A percentile compares a stretch with the other conserved stretches of the same genome.
Evolutionary conservation across 164 flowering plant species (phyloP).

Genomic region (Annona cherimola): DNA sequence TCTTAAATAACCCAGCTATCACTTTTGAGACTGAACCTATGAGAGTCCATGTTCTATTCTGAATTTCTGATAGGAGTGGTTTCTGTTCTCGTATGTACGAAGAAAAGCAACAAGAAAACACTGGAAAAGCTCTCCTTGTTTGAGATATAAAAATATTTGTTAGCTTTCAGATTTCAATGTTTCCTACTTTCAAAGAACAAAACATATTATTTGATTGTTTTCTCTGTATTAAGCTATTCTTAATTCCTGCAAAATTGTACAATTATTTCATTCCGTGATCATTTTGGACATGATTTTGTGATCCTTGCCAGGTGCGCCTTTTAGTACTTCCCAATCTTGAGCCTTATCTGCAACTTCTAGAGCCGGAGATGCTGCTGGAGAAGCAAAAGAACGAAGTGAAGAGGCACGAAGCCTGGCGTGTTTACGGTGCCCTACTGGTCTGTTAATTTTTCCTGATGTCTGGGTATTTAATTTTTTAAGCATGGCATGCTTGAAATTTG

Average conservation of each 20-base stretch:
- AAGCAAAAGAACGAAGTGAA: constrained; percentile 77
- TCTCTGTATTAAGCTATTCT: too few species aligned
- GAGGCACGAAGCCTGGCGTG: constrained; percentile 94
- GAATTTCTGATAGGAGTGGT: too few species aligned
- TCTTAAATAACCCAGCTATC: too few species aligned
- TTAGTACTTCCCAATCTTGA: constrained; percentile 91
- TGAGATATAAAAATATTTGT: too few species aligned
- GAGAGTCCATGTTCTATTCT: too few species aligned
- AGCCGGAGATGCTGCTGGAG: constrained; percentile 75
- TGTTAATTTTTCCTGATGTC: constrained; percentile 12
- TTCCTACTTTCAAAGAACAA: not conserved
- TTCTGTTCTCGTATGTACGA: too few species aligned
- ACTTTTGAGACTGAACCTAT: too few species aligned
- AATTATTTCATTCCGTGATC: too few species aligned
- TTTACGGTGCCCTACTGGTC: constrained; percentile 87
- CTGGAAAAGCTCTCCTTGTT: too few species aligned
- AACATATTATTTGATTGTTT: not conserved
- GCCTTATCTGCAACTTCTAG: constrained; percentile 69
- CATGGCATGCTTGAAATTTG: not conserved
- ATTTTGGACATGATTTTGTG: not conserved
- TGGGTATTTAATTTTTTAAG: not conserved
- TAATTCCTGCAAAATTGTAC: too few species aligned
- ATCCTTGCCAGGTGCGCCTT: constrained; percentile 51
- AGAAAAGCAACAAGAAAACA: too few species aligned
- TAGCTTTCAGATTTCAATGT: too few species aligned